Base-by-base conservation (phyloP, 257 asterid genomes). In the Petunia secreta region DNA sequence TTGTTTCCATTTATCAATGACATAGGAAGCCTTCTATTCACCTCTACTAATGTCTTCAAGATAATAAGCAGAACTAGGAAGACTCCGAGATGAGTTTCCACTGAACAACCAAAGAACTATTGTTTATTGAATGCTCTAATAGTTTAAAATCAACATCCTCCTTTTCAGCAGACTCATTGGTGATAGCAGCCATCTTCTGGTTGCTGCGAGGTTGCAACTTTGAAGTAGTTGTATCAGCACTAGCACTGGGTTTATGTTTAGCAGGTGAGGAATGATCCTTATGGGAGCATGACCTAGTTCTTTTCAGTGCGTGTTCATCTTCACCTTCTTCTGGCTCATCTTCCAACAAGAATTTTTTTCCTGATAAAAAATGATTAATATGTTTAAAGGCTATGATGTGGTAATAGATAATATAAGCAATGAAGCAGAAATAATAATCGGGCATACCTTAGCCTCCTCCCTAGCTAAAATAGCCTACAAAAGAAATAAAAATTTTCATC, bases 1-100 rank as follows among this genome's bases (percentile, higher is more conserved):
- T 92, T 92, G 34, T 46, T 66, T 54, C 85, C 93, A 84, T 89
- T 91, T 5, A 88, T 58, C 34, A 94, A 85, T 5, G 98, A 85
- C 78, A 94, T 91, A 16, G 16, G 83, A 9, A 53, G 53, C 25
- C 66, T 75, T 74, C 80, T 89, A 90, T 54, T 64, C 83, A 73
- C 92, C 91, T 79, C 63, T 84, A 62, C 83, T 68, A 43, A 89
- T 84, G 85, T 89, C 92, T 58, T 75, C 55, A 57, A 82, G 69
- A 46, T 63, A 84, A 74, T 63, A 63, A 38, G 34, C 63, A 81
- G 80, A 37, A n/a, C 16, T 16, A 48, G 25, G 75, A 67, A 71
- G 60, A 38, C 66, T 36, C 40, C 16, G 77, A 63, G 73, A 40
- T 15, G 39, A 46, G 37, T 58, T 43, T 40, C 77, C 80, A 71